Percentiles rank a stretch among this genome's conserved stretches.
phyloP scores from a whole-genome alignment of 73 alveolate genomes.

The Loxodes magnus region DNA sequence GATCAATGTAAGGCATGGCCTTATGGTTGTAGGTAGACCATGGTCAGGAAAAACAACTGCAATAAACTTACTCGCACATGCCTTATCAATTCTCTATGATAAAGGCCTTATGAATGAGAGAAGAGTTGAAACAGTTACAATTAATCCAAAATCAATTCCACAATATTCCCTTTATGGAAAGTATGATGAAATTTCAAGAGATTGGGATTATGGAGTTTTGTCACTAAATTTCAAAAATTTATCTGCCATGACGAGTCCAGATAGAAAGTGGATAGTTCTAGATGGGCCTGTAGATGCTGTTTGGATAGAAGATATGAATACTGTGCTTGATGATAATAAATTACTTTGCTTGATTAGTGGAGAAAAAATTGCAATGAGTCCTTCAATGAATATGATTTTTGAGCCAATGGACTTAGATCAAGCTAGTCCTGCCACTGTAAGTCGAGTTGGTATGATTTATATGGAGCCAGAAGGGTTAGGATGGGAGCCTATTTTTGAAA shows the following conservation, averaged over 20 bases:
- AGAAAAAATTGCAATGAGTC: conserved; percentile 88
- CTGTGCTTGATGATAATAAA: conserved; percentile 95
- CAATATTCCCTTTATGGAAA: conserved; percentile 87
- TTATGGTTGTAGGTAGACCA: conserved; percentile 99
- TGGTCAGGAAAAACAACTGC: conserved; percentile 97
- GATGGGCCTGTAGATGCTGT: conserved; percentile 99
- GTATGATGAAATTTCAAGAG: conserved; percentile 94
- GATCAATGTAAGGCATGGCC: conserved; percentile 98
- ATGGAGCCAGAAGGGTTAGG: conserved; percentile 90
- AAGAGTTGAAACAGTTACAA: conserved; percentile 64
- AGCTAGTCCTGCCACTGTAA: conserved; percentile 99
- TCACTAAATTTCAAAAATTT: conserved; percentile 88
- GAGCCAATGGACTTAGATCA: conserved; percentile 98
- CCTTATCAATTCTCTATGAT: conserved; percentile 85
- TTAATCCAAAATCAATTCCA: conserved; percentile 97
- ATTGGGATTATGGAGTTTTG: conserved; percentile 97
- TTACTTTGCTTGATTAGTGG: conserved; percentile 95
- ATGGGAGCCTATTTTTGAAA: conserved; percentile 72
- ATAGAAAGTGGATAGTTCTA: conserved; percentile 90
- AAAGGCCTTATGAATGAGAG: conserved; percentile 86
- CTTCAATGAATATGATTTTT: conserved; percentile 89
- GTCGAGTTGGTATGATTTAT: conserved; percentile 97
- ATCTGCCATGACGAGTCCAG: conserved; percentile 65
- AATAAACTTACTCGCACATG: conserved; percentile 81
- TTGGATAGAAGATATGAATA: conserved; percentile 99